Percentiles rank a stretch among this genome's conserved stretches.
phyloP scores from a whole-genome alignment of 805 yeast species.

The Jamesozyma rosinii region DNA sequence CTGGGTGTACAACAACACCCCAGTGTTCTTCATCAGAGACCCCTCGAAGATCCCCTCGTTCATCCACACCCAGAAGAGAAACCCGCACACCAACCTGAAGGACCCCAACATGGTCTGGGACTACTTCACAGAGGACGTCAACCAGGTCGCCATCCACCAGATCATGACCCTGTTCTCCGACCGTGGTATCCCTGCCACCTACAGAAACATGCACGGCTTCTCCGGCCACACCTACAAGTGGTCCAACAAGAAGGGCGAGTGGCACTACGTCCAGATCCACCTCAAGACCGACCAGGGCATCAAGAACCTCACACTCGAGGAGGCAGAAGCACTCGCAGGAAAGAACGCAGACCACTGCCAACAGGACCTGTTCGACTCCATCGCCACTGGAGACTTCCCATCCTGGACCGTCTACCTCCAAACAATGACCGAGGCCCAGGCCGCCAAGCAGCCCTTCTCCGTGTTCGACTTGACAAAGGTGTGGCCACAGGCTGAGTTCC shows the following conservation, averaged over 20 bases:
- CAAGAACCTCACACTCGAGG: conserved; percentile 47
- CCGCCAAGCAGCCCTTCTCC: conserved; percentile 64
- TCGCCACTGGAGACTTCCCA: conserved; percentile 69
- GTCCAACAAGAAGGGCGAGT: conserved; percentile 44
- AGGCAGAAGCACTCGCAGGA: conserved; percentile 61
- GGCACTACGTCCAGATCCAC: conserved; percentile 52
- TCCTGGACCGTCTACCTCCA: conserved; percentile 81
- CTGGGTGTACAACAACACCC: conserved; percentile 69
- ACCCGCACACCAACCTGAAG: conserved; percentile 63
- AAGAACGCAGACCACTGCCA: conserved; percentile 77
- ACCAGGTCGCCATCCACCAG: conserved; percentile 73
- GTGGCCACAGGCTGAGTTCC: conserved; percentile 83
- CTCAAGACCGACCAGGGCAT: conserved; percentile 45
- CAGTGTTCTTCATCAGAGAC: conserved; percentile 55
- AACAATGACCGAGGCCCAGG: conserved; percentile 76
- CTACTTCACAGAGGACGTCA: conserved; percentile 48
- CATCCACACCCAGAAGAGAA: conserved; percentile 62
- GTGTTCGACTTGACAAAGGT: conserved; percentile 86
- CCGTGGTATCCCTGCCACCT: conserved; percentile 50
- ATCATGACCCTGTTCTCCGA: conserved; percentile 51
- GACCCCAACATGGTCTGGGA: conserved; percentile 83
- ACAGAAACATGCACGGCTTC: conserved; percentile 53
- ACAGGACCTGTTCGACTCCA: conserved; percentile 68
- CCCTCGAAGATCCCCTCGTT: conserved; percentile 56
- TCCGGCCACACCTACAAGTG: conserved; percentile 61